Conservation (phyloP, 306 rosid genomes). For the Begonia loranthoides region DNA sequence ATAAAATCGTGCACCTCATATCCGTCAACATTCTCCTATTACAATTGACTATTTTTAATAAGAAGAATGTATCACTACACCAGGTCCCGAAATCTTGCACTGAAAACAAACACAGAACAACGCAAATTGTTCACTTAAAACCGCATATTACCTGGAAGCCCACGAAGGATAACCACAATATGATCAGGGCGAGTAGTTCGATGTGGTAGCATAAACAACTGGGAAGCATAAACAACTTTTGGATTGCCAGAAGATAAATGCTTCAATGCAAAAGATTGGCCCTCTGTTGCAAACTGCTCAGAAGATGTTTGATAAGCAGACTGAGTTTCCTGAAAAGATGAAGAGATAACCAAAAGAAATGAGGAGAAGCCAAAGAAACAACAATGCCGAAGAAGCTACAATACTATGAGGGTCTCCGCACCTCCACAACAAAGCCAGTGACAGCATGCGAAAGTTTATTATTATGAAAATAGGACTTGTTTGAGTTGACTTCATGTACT, state of each 20-base stretch:
- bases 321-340: conserved; percentile 15
- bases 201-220: conserved; percentile 49
- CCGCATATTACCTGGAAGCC: conserved; percentile 67
- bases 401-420: conserved; percentile 11
- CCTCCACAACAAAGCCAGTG: conserved; percentile 40
- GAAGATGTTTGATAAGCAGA: conserved; percentile 11
- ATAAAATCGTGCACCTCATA: too few species aligned
- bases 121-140: background rate
- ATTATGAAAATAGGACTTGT: conserved; percentile 36
- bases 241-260: conserved; percentile 27
- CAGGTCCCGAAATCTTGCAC: too few species aligned
- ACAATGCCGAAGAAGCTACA: conserved; percentile 3
- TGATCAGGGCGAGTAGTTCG: conserved; percentile 81
- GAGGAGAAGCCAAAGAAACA: conserved; percentile 1
- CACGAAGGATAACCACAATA: conserved; percentile 73
- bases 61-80: too few species aligned
- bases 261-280: conserved; percentile 19
- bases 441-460: conserved; percentile 34
- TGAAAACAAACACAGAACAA: too few species aligned
- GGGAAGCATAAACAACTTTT: conserved; percentile 34
- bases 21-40: too few species aligned
- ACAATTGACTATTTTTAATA: too few species aligned
- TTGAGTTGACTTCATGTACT: conserved; percentile 26
- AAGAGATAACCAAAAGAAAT: background rate
- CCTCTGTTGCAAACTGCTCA: conserved; percentile 22